Conservation (phyloP, 1,139 yeast species). For the Saccharomyces hybrid region DNA sequence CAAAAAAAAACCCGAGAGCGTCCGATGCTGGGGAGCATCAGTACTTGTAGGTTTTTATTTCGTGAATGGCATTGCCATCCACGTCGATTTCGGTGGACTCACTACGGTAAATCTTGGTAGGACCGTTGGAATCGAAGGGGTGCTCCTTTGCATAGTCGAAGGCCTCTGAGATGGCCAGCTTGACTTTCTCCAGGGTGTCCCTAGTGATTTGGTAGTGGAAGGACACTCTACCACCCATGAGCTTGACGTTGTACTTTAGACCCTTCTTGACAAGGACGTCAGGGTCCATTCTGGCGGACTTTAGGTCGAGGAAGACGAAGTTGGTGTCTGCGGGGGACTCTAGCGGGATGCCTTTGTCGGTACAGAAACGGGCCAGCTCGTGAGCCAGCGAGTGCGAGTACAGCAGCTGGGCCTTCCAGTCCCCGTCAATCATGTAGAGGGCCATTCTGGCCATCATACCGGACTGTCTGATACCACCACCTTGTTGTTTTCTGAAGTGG, state of each 20-base stretch:
- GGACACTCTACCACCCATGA: conserved; percentile 72
- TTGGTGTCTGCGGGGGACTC: conserved; percentile 80
- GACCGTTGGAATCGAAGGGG: conserved; percentile 37
- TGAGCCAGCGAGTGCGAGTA: conserved; percentile 63
- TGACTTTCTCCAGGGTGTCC: conserved; percentile 59
- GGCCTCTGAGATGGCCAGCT: conserved; percentile 53
- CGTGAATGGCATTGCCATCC: conserved; percentile 26
- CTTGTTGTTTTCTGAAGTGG: conserved; percentile 87
- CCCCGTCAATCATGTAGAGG: conserved; percentile 64
- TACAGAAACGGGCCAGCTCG: conserved; percentile 56
- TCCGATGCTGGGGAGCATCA: conserved; percentile 8
- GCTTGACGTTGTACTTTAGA: conserved; percentile 52
- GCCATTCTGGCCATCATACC: conserved; percentile 86
- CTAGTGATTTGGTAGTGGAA: conserved; percentile 75
- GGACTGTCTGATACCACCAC: conserved; percentile 91
- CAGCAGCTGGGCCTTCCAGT: conserved; percentile 49
- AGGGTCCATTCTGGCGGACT: conserved; percentile 52
- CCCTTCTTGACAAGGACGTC: conserved; percentile 50
- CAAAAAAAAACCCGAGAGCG: neutral
- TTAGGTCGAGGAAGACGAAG: conserved; percentile 72
- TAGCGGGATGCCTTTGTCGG: conserved; percentile 46
- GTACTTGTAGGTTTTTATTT: conserved; percentile 30
- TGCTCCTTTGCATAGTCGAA: conserved; percentile 41
- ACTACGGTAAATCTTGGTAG: conserved; percentile 38
- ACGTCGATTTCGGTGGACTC: conserved; percentile 31